Percentiles rank a stretch among this genome's conserved stretches.
Conservation (phyloP, 768 basidiomycete species). For the Porpolomopsis calyptriformis region DNA sequence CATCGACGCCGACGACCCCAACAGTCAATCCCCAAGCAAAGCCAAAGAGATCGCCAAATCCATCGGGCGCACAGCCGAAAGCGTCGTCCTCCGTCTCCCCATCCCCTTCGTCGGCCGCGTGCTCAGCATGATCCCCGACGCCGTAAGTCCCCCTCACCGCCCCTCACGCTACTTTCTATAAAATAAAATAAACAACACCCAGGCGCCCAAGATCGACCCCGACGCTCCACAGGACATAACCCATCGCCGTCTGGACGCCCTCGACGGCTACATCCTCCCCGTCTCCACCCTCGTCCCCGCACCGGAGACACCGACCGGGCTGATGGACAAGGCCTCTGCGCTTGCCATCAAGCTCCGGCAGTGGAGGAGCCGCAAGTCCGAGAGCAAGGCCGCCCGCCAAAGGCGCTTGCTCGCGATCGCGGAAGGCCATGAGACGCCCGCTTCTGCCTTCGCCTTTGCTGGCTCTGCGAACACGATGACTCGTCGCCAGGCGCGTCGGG, state of each 20-base stretch:
- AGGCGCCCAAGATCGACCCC: neutral
- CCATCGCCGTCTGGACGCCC: slow-evolving; percentile 13
- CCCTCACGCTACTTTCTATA: neutral
- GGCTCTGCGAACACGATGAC: neutral
- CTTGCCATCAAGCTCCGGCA: slow-evolving; percentile 15
- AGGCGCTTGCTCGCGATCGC: slow-evolving; percentile 10
- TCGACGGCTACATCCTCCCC: slow-evolving; percentile 14
- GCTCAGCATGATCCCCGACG: slow-evolving; percentile 1
- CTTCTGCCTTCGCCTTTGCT: no score
- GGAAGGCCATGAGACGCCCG: neutral
- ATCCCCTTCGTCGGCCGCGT: slow-evolving; percentile 2
- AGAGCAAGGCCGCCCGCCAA: slow-evolving; percentile 12
- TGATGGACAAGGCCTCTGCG: slow-evolving; percentile 15
- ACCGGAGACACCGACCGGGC: slow-evolving; percentile 14
- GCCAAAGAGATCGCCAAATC: slow-evolving; percentile 8
- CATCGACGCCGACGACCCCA: slow-evolving; percentile 13
- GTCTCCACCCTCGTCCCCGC: slow-evolving; percentile 14
- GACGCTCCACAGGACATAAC: no score
- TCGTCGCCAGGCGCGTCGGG: slow-evolving; percentile 4
- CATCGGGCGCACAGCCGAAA: slow-evolving; percentile 1
- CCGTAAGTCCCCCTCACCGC: neutral
- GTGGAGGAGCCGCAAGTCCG: slow-evolving; percentile 10
- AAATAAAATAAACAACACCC: neutral
- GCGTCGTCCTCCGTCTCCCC: neutral
- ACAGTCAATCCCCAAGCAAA: slow-evolving; percentile 6